Evolutionary conservation across 129 eudicot species (phyloP).

Genomic region (sunflower (Helianthus annuus)): HanXRQr2.0-SUNRISE NC_035436.2:127778627-127779126

Average conservation of each 20-base stretch:
- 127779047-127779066: conserved; percentile 55
- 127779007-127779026: conserved; percentile 45
- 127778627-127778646: conserved; percentile 71
- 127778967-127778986: conserved; percentile 46
- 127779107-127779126: conserved; percentile 45
- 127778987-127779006: conserved; percentile 40
- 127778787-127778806: conserved; percentile 62
- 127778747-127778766: conserved; percentile 44
- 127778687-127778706: conserved; percentile 59
- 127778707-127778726: conserved; percentile 63
- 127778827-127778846: conserved; percentile 51
- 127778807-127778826: conserved; percentile 59
- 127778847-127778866: conserved; percentile 21
- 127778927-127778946: conserved; percentile 68
- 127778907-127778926: conserved; percentile 50
- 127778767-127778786: conserved; percentile 49
- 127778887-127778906: conserved; percentile 47
- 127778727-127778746: conserved; percentile 78
- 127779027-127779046: conserved; percentile 71
- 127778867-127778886: conserved; percentile 34
- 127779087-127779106: conserved; percentile 49
- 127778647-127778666: conserved; percentile 66
- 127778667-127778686: conserved; percentile 77
- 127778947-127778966: conserved; percentile 77
- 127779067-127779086: conserved; percentile 51